A percentile compares a stretch with the other conserved stretches of the same genome.
phyloP scores from a whole-genome alignment of 2,329 filamentous ascomycete species.

The Colletotrichum endophyticum region DNA sequence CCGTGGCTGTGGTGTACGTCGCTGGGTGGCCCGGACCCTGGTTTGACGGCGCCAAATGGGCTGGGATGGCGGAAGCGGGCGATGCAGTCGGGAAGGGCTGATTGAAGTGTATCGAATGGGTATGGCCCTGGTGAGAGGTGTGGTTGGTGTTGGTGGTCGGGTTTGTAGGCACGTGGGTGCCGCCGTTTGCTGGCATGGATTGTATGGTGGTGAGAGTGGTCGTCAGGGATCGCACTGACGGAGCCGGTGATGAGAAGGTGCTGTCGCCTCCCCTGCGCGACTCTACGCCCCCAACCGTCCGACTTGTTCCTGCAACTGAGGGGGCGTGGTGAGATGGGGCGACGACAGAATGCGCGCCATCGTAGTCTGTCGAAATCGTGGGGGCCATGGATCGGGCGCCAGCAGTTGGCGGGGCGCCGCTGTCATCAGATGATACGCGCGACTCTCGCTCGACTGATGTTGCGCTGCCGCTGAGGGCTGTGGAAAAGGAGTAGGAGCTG shows the following conservation, averaged over 20 bases:
- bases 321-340: constrained; percentile 76
- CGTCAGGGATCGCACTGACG: constrained; percentile 79
- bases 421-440: constrained; percentile 64
- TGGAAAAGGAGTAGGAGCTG: constrained; percentile 62
- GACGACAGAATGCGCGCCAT: constrained; percentile 75
- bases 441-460: constrained; percentile 64
- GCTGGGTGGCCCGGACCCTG: constrained; percentile 59
- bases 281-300: constrained; percentile 70
- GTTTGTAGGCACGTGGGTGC: constrained; percentile 17
- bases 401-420: constrained; percentile 59
- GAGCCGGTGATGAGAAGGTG: constrained; percentile 83
- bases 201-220: constrained; percentile 82
- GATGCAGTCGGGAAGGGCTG: constrained; percentile 69
- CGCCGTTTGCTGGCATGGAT: constrained; percentile 63
- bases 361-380: constrained; percentile 83
- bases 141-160: constrained; percentile 47
- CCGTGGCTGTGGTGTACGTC: constrained; percentile 79
- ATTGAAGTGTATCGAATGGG: constrained; percentile 64
- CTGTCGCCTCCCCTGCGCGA: constrained; percentile 73
- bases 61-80: constrained; percentile 75
- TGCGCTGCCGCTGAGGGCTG: constrained; percentile 57
- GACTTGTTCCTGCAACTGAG: constrained; percentile 74
- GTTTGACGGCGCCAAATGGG: constrained; percentile 65
- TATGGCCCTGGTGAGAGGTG: constrained; percentile 26
- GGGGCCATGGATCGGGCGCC: constrained; percentile 77